Base-by-base conservation (phyloP, 371 early-diverging fungal genomes). In the Mucor sp. region DNA sequence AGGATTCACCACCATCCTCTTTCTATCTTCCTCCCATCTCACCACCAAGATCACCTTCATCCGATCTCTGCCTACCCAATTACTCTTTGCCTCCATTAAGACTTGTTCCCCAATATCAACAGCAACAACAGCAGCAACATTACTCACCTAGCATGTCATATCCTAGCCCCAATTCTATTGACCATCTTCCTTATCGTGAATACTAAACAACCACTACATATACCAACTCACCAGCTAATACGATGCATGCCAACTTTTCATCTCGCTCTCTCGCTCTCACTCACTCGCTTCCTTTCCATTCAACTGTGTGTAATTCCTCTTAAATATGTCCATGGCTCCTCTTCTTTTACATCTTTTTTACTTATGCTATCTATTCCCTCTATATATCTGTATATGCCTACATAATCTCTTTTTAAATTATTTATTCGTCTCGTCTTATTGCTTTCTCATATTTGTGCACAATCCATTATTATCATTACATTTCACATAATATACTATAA, bases 11-110 rank as follows among this genome's bases (percentile, higher is more conserved):
- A 14, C 63, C 88, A 87, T 7, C 75, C 67, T 19, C 72, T 85
- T 75, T 58, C 87, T 33, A 71, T 80, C 56, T 77, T 80, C 69
- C 83, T 87, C 53, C 73, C 82, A 48, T 67, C 83, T 64, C 91
- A 87, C 74, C 75, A 70, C 74, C 76, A 39, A 67, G 48, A 44
- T 75, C 71, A 25, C 75, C 74, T 60, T 58, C 68, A 25, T 65
- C 68, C 37, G 57, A 68, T 25, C 7, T 62, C 14, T 28, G 55
- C 43, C 59, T 60, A 58, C 14, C 25, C 33, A 58, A 41, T 21
- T 56, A 44, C 14, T 63, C 67, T 33, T 70, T 73, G 61, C 83
- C 75, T 59, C 80, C 70, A 53, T 76, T 72, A 47, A 75, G 70
- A 69, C 59, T 73, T 4, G 35, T 62, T 21, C 47, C 62, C 35